Evolutionary conservation across 139 green algal species (phyloP).

Genomic region (Raphidocelis subcapitata): DNA sequence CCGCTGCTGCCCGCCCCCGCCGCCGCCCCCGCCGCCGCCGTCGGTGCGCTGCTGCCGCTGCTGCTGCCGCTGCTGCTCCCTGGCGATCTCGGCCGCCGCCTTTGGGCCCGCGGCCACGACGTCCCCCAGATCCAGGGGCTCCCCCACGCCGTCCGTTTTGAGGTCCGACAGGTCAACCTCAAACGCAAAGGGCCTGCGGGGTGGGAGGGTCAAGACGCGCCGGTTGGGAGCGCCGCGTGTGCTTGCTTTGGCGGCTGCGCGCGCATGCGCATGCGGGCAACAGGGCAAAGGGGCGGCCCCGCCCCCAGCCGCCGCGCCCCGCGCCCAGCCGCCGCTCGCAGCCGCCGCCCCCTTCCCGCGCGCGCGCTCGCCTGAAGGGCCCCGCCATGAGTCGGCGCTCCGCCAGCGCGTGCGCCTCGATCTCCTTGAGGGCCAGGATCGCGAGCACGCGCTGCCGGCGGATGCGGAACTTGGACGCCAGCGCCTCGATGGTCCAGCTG

Average conservation of each 20-base stretch:
- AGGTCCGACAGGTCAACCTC: constrained; percentile 33
- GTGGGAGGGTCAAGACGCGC: background rate
- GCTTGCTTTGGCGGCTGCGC: too few species aligned
- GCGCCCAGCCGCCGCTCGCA: too few species aligned
- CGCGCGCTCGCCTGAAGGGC: constrained; percentile 18
- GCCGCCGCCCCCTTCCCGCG: too few species aligned
- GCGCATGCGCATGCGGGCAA: too few species aligned
- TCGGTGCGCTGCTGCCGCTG: constrained; percentile 25
- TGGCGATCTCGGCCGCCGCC: constrained; percentile 4
- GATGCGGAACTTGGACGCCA: constrained; percentile 55
- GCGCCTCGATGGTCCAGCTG: constrained; percentile 49
- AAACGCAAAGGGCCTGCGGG: constrained; percentile 24
- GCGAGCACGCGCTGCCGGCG: constrained; percentile 55
- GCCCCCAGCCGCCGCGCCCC: too few species aligned
- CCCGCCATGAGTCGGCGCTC: constrained; percentile 17
- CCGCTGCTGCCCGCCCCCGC: too few species aligned
- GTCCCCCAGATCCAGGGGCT: constrained; percentile 31
- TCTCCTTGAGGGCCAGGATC: constrained; percentile 59
- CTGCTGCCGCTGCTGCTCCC: constrained; percentile 14
- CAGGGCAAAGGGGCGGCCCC: too few species aligned
- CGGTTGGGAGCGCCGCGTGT: background rate
- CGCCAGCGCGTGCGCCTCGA: constrained; percentile 45
- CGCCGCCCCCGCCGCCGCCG: too few species aligned
- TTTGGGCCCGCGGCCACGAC: constrained; percentile 6
- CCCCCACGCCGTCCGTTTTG: constrained; percentile 16